phyloP scores from a whole-genome alignment of 106 monocot species.

The Chionographis japonica region DNA sequence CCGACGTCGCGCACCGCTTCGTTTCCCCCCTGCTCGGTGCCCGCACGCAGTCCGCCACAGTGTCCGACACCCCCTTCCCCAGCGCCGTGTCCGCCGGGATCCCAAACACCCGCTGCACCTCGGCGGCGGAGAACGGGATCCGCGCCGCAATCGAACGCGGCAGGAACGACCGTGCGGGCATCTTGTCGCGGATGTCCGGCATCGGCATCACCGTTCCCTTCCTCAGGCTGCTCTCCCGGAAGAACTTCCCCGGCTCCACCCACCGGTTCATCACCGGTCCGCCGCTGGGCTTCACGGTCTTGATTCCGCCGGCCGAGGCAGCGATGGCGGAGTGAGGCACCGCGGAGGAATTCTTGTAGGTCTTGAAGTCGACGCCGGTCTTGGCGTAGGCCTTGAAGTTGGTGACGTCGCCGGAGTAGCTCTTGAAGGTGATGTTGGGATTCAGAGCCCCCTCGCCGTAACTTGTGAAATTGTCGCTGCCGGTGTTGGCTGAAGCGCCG shows the following conservation, averaged over 20 bases:
- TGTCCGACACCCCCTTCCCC: slow-evolving; percentile 53
- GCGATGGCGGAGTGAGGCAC: slow-evolving; percentile 1
- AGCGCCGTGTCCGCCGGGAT: slow-evolving; percentile 38
- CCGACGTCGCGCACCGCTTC: slow-evolving; percentile 75
- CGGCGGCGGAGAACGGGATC: slow-evolving; percentile 51
- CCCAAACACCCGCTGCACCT: slow-evolving; percentile 34
- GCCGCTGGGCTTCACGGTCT: neutral
- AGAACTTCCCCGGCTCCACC: slow-evolving; percentile 87
- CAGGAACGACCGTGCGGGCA: slow-evolving; percentile 68
- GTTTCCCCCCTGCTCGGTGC: slow-evolving; percentile 85
- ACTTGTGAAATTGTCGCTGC: slow-evolving; percentile 58
- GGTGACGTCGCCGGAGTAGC: slow-evolving; percentile 41
- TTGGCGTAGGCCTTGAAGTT: slow-evolving; percentile 22
- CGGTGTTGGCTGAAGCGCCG: slow-evolving; percentile 72
- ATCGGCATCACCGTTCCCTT: slow-evolving; percentile 62
- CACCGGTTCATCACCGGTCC: slow-evolving; percentile 38
- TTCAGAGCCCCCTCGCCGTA: slow-evolving; percentile 48
- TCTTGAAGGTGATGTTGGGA: slow-evolving; percentile 57
- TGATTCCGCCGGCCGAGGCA: neutral
- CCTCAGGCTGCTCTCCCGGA: slow-evolving; percentile 51
- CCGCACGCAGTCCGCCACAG: slow-evolving; percentile 68
- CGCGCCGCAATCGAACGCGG: slow-evolving; percentile 51
- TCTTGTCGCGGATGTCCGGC: slow-evolving; percentile 74
- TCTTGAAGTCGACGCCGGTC: slow-evolving; percentile 36
- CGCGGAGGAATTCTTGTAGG: slow-evolving; percentile 31